Base-by-base conservation (phyloP, 179 eudicot species). In the Beta macrorhiza region DNA sequence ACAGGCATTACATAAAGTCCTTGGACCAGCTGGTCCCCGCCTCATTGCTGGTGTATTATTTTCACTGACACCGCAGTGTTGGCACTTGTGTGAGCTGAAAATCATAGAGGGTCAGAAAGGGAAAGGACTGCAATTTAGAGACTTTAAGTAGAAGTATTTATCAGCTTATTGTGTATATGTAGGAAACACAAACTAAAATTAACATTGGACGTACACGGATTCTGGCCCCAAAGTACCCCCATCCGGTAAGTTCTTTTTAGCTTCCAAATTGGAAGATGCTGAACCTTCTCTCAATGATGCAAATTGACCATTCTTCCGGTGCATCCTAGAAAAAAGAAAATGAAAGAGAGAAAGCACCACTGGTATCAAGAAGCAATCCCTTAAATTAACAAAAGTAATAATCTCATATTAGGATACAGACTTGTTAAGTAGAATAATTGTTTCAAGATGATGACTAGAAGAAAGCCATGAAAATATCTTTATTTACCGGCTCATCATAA, bases 1-100 rank as follows among this genome's bases (percentile, higher is more conserved):
- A 76, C 98, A 93, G 69, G 98, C 98, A 87, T 93, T 93, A 85
- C 98, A 93, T 57, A 93, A 84, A 73, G 98, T 92, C 85, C 95
- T 87, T 58, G 98, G 98, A 32, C 98, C 98, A 80, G 88, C 86
- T 67, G 98, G 98, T 63, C 98, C 98, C 70, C 98, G 94, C 10
- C 95, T 92, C 98, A 93, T 93, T 92, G 91, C 89, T 47, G 97
- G 98, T 58, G 98, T 92, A 25, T 89, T 87, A 78, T 87, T 92
- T 82, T 91, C 90, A 84, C 93, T 89, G 63, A 88, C 91, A 65
- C 92, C 94, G 80, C 98, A 93, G 79, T 93, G 97, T 58, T 86
- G 81, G 79, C 98, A 93, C 76, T 93, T 93, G 87, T 62, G 49
- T 55, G 75, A 67, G 37, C 83, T 80, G 83, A 74, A 64, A 17